These are phyloP conservation scores for Agrocybe praecox DNA, from an alignment of 768 basidiomycete genomes.

Conservation along the genomic window DNA sequence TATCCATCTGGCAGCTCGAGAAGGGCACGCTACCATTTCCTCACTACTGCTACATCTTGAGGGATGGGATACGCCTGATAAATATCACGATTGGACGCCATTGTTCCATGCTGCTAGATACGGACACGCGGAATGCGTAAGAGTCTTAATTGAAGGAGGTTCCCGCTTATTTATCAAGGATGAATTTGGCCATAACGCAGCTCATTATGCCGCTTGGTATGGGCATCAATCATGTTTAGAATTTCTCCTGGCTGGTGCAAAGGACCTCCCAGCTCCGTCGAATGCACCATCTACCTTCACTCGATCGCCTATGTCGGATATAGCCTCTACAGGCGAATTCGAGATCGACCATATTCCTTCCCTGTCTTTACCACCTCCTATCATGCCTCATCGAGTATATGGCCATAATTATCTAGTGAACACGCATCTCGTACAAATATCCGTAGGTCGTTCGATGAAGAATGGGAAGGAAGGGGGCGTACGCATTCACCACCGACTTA, in stretches of 20 bases:
- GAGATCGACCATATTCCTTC: constrained; percentile 94
- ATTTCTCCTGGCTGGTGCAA: constrained; percentile 53
- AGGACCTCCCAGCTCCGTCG: constrained; percentile 26
- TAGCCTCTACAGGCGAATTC: constrained; percentile 44
- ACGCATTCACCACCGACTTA: constrained; percentile 73
- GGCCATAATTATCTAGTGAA: constrained; percentile 95
- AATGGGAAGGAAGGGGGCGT: constrained; percentile 45
- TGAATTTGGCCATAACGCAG: constrained; percentile 81
- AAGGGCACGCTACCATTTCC: constrained; percentile 89
- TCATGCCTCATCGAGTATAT: constrained; percentile 97
- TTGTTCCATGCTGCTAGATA: constrained; percentile 93
- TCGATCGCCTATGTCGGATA: constrained; percentile 43
- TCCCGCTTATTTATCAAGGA: constrained; percentile 76
- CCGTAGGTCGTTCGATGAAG: constrained; percentile 69
- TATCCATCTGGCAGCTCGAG: constrained; percentile 92
- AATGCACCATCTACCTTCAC: constrained; percentile 23
- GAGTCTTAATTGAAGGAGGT: constrained; percentile 78
- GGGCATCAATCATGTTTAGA: constrained; percentile 76
- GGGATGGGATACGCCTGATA: constrained; percentile 89
- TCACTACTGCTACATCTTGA: constrained; percentile 69
- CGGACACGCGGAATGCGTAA: constrained; percentile 74
- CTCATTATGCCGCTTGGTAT: constrained; percentile 97
- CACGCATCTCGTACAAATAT: constrained; percentile 82
- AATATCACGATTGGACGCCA: constrained; percentile 98
- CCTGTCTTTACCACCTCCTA: constrained; percentile 94